Base-by-base conservation (phyloP, 129 eudicot species). In the Kitagawia praeruptora region DNA sequence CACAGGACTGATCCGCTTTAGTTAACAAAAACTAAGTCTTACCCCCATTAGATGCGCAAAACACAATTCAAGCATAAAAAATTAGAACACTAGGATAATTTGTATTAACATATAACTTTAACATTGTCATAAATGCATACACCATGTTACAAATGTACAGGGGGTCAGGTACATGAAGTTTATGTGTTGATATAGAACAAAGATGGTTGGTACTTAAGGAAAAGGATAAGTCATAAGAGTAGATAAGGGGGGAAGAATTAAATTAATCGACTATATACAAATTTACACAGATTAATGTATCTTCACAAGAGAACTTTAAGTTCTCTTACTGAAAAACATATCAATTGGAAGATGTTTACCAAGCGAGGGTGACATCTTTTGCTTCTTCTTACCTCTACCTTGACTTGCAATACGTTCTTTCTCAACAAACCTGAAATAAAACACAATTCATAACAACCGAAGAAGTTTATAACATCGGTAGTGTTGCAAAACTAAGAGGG, bases 321-420 rank as follows among this genome's bases (percentile, higher is more conserved):
- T 88, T 73, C 78, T 87, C 80, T 91, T 93, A 41, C 81, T 80
- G 79, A 91, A 93, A 81, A 89, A 93, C 49, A 72, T 71, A 61
- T 93, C 96, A 25, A 93, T 91, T 27, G 93, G 93, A 73, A 89
- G 77, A 63, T 91, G 89, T 64, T 88, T 89, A 77, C 88, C 83
- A 73, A 71, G 37, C 10, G 86, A 73, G 16, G 92, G 81, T 75
- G 89, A 85, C n/a, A 88, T 72, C 79, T 91, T 93, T 48, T 74
- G 91, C 88, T 89, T 91, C 85, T 93, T 93, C 83, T 84, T 92
- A 64, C 82, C 82, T 84, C 86, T 89, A 53, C 77, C 81, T 53
- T 82, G 83, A 79, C 81, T 80, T 61, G 79, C 80, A 70, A 45
- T 69, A 70, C 27, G 81, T 41, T 87, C 94, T 82, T 82, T 89